Base-by-base conservation (phyloP, 2,329 filamentous ascomycete genomes). In the Apiospora koreana region DNA sequence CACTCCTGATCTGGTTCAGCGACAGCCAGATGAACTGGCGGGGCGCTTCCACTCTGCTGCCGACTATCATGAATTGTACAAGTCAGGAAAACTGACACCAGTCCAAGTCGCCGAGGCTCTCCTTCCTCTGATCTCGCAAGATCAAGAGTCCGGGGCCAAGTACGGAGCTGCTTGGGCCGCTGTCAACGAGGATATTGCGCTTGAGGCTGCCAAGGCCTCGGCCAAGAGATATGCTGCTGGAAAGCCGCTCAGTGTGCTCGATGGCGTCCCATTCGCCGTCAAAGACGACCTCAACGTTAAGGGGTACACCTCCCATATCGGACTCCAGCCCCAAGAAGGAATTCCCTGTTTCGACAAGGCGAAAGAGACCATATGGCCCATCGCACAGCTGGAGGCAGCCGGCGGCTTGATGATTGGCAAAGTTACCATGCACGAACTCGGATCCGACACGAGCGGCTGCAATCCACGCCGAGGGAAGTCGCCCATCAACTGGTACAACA, bases 371-470 rank as follows among this genome's bases (percentile, higher is more conserved):
- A 86, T 85, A 5, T 95, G 92, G 91, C 93, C 92, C 70, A 88
- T 94, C 6, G 83, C 84, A 78, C 89, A 90, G 82, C 87, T 94
- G 80, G 87, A 92, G 76, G 91, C 93, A 71, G 91, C 90, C 0
- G 94, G 94, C 1, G 94, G 92, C 1, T 83, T 97, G 28, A 84
- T 94, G 68, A 83, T 95, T 69, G 94, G 91, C 25, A 95, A 94
- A 83, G 88, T 91, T 71, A 91, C 87, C 67, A 96, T 94, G 92
- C 93, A 94, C 79, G 94, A 94, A 81, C 80, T 95, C 48, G 94
- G 94, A 1, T 88, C 93, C 75, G 92, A 96, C 76, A 94, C 92
- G 0, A 94, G 88, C n/a, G 94, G 94, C 73, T 94, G 94, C 79
- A 97, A 97, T 77, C 88, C 90, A 7, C 86, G 85, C 48, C 91